Conservation (phyloP, 1,139 yeast genomes). For the Sugiyamaella pinicola region DNA sequence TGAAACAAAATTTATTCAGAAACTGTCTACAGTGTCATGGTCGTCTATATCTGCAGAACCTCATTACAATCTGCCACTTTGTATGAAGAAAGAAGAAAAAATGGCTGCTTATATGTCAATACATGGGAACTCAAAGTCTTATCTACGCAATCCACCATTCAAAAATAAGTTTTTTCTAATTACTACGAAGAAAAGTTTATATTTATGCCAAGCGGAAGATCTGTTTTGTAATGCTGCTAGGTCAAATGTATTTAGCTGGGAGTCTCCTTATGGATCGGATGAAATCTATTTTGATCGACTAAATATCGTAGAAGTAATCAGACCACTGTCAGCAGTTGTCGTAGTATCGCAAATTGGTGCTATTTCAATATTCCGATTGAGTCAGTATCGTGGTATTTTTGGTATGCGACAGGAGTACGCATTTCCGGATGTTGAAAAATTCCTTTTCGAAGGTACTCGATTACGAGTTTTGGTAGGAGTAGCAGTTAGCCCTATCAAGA, state of each 20-base stretch:
- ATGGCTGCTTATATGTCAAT: constrained; percentile 15
- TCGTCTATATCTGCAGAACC: constrained; percentile 26
- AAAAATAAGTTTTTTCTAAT: constrained; percentile 52
- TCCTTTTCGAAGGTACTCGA: constrained; percentile 24
- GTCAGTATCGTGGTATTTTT: constrained; percentile 56
- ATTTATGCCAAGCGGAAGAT: constrained; percentile 52
- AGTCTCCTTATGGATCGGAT: constrained; percentile 36
- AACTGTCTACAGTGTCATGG: constrained; percentile 21
- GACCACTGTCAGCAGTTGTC: constrained; percentile 56
- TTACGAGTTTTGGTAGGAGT: constrained; percentile 31
- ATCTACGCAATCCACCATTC: constrained; percentile 47
- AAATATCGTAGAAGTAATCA: constrained; percentile 54
- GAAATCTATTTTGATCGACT: constrained; percentile 56
- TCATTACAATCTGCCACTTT: constrained; percentile 26
- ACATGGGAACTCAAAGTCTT: constrained; percentile 18
- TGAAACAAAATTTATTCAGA: constrained; percentile 29
- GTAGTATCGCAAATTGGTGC: constrained; percentile 62
- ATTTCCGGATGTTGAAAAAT: constrained; percentile 41
- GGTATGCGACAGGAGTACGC: constrained; percentile 65
- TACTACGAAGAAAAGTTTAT: constrained; percentile 40
- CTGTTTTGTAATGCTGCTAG: constrained; percentile 57
- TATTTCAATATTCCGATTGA: constrained; percentile 59
- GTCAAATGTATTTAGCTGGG: constrained; percentile 49
- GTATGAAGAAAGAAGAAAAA: constrained; percentile 24
- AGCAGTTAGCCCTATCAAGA: constrained; percentile 27